A percentile compares a stretch with the other conserved stretches of the same genome.
Evolutionary conservation across 768 basidiomycete species (phyloP).

Genomic region (Hortiboletus campestris): DNA sequence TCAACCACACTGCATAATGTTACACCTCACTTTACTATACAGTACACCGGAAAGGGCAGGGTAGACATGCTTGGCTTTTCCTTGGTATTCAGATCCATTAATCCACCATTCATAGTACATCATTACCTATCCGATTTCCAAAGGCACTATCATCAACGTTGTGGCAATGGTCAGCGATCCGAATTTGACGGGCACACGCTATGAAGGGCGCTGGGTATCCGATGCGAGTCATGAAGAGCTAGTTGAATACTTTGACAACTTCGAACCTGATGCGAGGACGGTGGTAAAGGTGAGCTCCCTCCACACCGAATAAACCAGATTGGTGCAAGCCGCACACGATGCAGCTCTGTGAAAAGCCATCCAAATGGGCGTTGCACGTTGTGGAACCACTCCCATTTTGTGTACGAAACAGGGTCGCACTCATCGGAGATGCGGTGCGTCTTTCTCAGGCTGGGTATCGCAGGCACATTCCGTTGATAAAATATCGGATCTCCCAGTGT

Average conservation of each 20-base stretch:
- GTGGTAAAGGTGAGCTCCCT: slow-evolving; percentile 27
- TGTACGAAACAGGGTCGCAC: slow-evolving; percentile 38
- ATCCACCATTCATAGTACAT: slow-evolving; percentile 31
- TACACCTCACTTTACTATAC: slow-evolving; percentile 9
- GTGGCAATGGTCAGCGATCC: slow-evolving; percentile 32
- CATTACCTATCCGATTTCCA: slow-evolving; percentile 39
- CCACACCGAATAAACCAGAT: not conserved
- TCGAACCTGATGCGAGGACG: slow-evolving; percentile 37
- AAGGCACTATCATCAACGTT: slow-evolving; percentile 37
- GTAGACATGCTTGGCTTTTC: not conserved
- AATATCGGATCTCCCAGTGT: not conserved
- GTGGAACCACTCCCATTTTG: slow-evolving; percentile 41
- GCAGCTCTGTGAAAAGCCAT: slow-evolving; percentile 37
- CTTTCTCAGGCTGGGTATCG: not conserved
- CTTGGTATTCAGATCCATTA: not conserved
- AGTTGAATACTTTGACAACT: slow-evolving; percentile 26
- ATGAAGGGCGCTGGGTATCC: slow-evolving; percentile 33
- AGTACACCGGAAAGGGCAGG: slow-evolving; percentile 14
- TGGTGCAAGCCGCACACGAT: not conserved
- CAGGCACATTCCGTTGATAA: not conserved
- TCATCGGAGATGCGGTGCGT: slow-evolving; percentile 51
- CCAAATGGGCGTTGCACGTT: slow-evolving; percentile 45
- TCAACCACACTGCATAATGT: not conserved
- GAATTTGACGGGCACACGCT: slow-evolving; percentile 27
- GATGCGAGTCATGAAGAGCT: slow-evolving; percentile 36